phyloP scores from a whole-genome alignment of 441 rosid genomes.

The Populus hybrid region DNA sequence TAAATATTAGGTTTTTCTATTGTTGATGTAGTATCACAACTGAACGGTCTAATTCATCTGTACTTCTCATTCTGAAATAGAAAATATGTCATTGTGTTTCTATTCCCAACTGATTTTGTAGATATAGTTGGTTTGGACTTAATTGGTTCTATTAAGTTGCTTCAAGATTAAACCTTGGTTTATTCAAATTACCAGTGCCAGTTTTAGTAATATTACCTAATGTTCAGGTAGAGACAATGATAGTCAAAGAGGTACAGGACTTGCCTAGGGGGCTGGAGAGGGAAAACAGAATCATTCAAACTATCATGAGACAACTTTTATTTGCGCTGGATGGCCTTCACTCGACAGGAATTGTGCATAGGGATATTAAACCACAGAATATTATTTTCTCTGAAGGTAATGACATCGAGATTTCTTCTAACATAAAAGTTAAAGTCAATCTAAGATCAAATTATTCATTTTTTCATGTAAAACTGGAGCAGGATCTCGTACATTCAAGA shows the following conservation, averaged over 20 bases:
- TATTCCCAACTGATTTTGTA: background rate
- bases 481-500: constrained; percentile 88
- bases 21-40: background rate
- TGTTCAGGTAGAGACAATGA: constrained; percentile 78
- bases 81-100: background rate
- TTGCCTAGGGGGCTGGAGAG: constrained; percentile 83
- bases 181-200: constrained; percentile 10
- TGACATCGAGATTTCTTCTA: constrained; percentile 11
- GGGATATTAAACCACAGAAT: constrained; percentile 94
- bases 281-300: constrained; percentile 82
- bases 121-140: background rate
- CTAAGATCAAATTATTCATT: constrained; percentile 6
- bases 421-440: background rate
- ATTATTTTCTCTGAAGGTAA: constrained; percentile 94
- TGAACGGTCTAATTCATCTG: background rate
- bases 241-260: constrained; percentile 72
- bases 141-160: background rate
- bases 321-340: constrained; percentile 96
- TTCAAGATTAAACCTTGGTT: background rate
- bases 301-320: constrained; percentile 82
- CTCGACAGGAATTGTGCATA: constrained; percentile 93
- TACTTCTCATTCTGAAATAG: background rate
- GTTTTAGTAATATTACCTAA: constrained; percentile 12
- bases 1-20: background rate
- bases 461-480: constrained; percentile 29